Evolutionary conservation across 78 protist genomes (phyloP).

Genomic region (Pigoraptor vietnamica): DNA sequence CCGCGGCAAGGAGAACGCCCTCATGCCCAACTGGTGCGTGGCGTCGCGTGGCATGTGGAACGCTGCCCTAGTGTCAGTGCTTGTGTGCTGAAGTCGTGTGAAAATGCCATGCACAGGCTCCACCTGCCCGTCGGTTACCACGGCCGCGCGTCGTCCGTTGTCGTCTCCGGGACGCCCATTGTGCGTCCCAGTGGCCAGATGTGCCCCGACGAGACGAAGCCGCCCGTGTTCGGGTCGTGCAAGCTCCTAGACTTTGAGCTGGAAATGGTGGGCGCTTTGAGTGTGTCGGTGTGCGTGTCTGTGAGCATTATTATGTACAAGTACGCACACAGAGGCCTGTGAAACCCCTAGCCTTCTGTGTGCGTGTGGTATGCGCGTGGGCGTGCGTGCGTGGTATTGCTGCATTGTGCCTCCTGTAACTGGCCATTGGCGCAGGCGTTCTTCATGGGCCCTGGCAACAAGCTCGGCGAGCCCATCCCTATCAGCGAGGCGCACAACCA

Average conservation of each 20-base stretch:
- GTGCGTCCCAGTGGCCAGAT: constrained; percentile 86
- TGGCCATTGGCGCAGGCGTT: constrained; percentile 41
- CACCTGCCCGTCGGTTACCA: constrained; percentile 93
- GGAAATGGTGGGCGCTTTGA: constrained; percentile 44
- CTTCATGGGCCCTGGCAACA: constrained; percentile 70
- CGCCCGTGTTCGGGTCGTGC: constrained; percentile 58
- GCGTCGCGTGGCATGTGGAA: not conserved
- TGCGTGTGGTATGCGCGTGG: too few species aligned
- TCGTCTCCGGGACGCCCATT: constrained; percentile 70
- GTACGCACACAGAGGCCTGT: too few species aligned
- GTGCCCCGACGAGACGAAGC: constrained; percentile 26
- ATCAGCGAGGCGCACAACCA: constrained; percentile 68
- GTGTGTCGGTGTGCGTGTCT: not conserved
- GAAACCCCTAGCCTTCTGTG: too few species aligned
- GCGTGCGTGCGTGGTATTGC: too few species aligned
- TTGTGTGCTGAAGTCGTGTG: too few species aligned
- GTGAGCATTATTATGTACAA: too few species aligned
- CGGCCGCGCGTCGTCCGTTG: constrained; percentile 86
- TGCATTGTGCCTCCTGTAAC: too few species aligned
- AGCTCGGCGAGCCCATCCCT: constrained; percentile 71
- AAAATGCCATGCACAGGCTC: too few species aligned
- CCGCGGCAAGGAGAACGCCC: constrained; percentile 67
- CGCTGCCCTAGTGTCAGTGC: too few species aligned
- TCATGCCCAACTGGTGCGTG: constrained; percentile 71
- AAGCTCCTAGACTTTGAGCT: constrained; percentile 79